These are phyloP conservation scores for Decorospora gaudefroyi DNA, from an alignment of 2,329 filamentous ascomycete species.

Conservation along the genomic window DNA sequence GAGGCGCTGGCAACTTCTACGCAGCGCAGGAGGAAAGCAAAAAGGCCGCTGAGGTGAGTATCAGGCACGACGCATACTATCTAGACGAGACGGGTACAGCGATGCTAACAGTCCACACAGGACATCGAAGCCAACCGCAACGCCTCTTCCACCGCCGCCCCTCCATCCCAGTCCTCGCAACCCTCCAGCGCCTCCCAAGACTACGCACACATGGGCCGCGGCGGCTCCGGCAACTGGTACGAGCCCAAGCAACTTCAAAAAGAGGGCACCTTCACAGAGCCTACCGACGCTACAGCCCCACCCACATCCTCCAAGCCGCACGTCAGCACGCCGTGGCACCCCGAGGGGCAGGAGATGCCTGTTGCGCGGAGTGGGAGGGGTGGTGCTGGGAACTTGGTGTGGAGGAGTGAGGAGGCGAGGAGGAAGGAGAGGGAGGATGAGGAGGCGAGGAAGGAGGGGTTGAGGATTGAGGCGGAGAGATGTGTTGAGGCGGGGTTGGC, in stretches of 20 bases:
- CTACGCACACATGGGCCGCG: conserved; percentile 53
- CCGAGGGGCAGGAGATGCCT: conserved; percentile 41
- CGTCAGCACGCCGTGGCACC: conserved; percentile 44
- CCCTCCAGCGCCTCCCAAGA: conserved; percentile 36
- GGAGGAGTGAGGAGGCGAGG: conserved; percentile 44
- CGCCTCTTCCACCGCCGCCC: conserved; percentile 17
- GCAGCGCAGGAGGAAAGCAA: conserved; percentile 42
- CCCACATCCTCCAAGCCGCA: conserved; percentile 35
- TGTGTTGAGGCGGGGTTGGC: conserved; percentile 49
- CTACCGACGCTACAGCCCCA: conserved; percentile 35
- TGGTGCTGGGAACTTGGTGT: conserved; percentile 56
- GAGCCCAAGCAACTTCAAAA: conserved; percentile 48
- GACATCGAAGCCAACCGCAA: conserved; percentile 49
- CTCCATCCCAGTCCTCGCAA: conserved; percentile 17
- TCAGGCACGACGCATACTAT: background rate
- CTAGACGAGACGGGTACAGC: background rate
- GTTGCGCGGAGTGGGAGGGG: conserved; percentile 49
- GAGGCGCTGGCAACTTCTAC: conserved; percentile 54
- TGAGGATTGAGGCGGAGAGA: conserved; percentile 47
- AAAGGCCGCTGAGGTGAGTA: conserved; percentile 38
- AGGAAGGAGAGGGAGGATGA: conserved; percentile 32
- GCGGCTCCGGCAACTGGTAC: conserved; percentile 55
- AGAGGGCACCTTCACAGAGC: conserved; percentile 47
- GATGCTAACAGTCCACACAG: conserved; percentile 21
- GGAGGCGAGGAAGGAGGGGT: conserved; percentile 19